These are phyloP conservation scores for Parathielavia appendiculata DNA, from an alignment of 495 filamentous ascomycete species.

Conservation along the genomic window DNA sequence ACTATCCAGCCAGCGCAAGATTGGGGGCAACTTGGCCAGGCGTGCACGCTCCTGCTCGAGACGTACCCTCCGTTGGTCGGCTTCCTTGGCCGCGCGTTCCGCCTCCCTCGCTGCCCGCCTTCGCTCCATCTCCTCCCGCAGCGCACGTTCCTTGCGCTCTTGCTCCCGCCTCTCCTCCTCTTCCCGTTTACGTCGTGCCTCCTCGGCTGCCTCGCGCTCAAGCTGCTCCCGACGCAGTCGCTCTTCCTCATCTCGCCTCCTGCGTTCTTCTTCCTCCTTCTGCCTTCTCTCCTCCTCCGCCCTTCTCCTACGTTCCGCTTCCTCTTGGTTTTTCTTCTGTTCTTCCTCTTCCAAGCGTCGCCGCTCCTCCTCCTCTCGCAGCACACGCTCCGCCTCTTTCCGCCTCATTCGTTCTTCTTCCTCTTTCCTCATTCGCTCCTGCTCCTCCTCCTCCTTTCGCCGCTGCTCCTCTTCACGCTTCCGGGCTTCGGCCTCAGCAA, in stretches of 20 bases:
- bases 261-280: constrained; percentile 35
- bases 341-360: constrained; percentile 26
- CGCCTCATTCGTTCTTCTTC: constrained; percentile 40
- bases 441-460: constrained; percentile 26
- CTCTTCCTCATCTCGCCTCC: constrained; percentile 37
- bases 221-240: constrained; percentile 40
- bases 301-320: constrained; percentile 38
- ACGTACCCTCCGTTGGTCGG: constrained; percentile 44
- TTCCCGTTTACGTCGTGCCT: constrained; percentile 41
- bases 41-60: constrained; percentile 46
- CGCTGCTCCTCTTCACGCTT: constrained; percentile 47
- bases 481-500: constrained; percentile 32
- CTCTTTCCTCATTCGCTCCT: constrained; percentile 26
- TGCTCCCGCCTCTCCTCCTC: constrained; percentile 32
- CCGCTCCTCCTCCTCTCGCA: constrained; percentile 39
- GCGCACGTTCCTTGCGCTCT: constrained; percentile 38
- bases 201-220: constrained; percentile 41
- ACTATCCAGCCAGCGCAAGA: constrained; percentile 50
- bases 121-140: constrained; percentile 55
- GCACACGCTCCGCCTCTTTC: constrained; percentile 43
- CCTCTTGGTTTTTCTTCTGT: constrained; percentile 42
- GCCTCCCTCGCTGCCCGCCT: constrained; percentile 48
- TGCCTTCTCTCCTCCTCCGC: constrained; percentile 32
- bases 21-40: constrained; percentile 46
- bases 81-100: constrained; percentile 52